Percentiles rank a stretch among this genome's conserved stretches.
Conservation (phyloP, 768 basidiomycete species). For the Omphalotus guepiniiformis region DNA sequence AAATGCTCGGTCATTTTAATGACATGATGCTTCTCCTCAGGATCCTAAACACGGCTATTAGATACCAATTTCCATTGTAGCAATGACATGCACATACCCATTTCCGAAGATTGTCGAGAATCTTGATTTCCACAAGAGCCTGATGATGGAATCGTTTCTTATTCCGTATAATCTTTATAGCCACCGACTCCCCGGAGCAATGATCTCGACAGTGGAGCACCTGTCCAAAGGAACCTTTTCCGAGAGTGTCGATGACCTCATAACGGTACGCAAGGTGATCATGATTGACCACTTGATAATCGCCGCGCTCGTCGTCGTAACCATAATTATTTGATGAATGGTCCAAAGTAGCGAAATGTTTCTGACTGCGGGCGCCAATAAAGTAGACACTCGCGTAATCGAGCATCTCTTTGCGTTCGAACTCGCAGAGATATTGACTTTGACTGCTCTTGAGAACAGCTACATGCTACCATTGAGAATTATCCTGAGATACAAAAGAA, state of each 20-base stretch:
- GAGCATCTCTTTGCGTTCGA: slow-evolving; percentile 86
- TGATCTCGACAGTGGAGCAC: slow-evolving; percentile 95
- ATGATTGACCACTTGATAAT: slow-evolving; percentile 84
- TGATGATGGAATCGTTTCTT: slow-evolving; percentile 99
- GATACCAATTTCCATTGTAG: not conserved
- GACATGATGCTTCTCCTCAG: slow-evolving; percentile 95
- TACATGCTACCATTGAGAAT: slow-evolving; percentile 24
- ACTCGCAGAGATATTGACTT: slow-evolving; percentile 73
- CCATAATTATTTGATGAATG: slow-evolving; percentile 83
- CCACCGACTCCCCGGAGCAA: slow-evolving; percentile 91
- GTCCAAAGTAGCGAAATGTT: slow-evolving; percentile 75
- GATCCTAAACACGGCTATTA: slow-evolving; percentile 53
- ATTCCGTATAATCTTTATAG: slow-evolving; percentile 98
- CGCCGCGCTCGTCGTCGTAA: slow-evolving; percentile 97
- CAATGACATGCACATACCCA: slow-evolving; percentile 64
- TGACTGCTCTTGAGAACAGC: slow-evolving; percentile 65
- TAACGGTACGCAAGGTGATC: slow-evolving; percentile 99
- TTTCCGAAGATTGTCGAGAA: slow-evolving; percentile 92
- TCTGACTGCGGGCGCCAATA: slow-evolving; percentile 73
- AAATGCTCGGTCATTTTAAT: slow-evolving; percentile 99
- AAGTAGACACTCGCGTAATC: slow-evolving; percentile 85
- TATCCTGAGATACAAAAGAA: not conserved
- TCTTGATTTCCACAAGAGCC: slow-evolving; percentile 98
- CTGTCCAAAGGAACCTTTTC: slow-evolving; percentile 98
- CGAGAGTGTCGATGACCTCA: slow-evolving; percentile 86